These are phyloP conservation scores for Hortaea werneckii DNA, from an alignment of 2,329 filamentous ascomycete species.

Conservation along the genomic window DNA sequence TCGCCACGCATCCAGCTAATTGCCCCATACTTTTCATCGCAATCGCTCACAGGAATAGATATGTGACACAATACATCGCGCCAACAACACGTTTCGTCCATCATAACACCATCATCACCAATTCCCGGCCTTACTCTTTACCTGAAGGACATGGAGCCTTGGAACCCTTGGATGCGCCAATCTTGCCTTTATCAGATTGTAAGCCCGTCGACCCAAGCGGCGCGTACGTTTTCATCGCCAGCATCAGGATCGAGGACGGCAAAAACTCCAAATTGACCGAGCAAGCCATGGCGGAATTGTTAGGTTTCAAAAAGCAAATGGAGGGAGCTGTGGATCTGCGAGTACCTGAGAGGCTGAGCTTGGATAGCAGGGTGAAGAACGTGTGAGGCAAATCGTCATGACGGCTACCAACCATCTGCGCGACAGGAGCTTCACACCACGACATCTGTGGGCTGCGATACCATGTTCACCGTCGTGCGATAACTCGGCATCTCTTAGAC, in stretches of 20 bases:
- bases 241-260: slow-evolving; percentile 46
- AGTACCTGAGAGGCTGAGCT: slow-evolving; percentile 46
- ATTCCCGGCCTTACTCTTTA: slow-evolving; percentile 45
- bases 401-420: too few species aligned
- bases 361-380: slow-evolving; percentile 48
- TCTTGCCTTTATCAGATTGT: slow-evolving; percentile 34
- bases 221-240: slow-evolving; percentile 48
- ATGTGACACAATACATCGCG: slow-evolving; percentile 43
- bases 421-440: too few species aligned
- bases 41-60: slow-evolving; percentile 3
- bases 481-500: too few species aligned
- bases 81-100: slow-evolving; percentile 49
- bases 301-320: slow-evolving; percentile 45
- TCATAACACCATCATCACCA: slow-evolving; percentile 46
- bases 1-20: slow-evolving; percentile 29
- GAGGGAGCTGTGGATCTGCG: slow-evolving; percentile 48
- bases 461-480: too few species aligned
- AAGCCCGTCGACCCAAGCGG: slow-evolving; percentile 46
- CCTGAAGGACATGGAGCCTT: slow-evolving; percentile 9
- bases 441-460: too few species aligned
- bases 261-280: slow-evolving; percentile 45
- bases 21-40: neutral
- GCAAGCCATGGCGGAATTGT: slow-evolving; percentile 44
- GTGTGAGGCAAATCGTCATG: neutral
- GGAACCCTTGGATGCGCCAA: slow-evolving; percentile 24